Base-by-base conservation (phyloP, 805 yeast species). In the Candida verbasci region DNA sequence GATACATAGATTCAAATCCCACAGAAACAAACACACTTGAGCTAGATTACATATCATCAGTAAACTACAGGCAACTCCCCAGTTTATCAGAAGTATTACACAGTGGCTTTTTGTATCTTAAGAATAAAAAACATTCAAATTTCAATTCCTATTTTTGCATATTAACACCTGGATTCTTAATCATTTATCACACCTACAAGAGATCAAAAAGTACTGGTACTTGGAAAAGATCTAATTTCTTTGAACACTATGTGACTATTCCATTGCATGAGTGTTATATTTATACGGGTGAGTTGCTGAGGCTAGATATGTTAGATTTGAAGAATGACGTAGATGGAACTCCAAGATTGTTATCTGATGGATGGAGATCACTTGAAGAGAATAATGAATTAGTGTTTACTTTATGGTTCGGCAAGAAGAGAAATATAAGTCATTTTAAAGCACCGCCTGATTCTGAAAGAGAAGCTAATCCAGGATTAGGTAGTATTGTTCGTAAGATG, bases 361-460 rank as follows among this genome's bases (percentile, higher is more conserved):
- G 96, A 0, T 83, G 94, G 87, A 74, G 70, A 44, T 82, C 94
- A 2, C 66, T 77, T 7, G 97, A 91, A 49, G 84, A 80, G 32
- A 93, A 86, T 45, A 47, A 69, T n/a, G 60, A 76, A 18, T 65
- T 95, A 34, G 78, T 93, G 44, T 88, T 91, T 49, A 85, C 93
- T 0, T 47, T 91, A 2, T 88, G 96, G 96, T 76, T 80, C 57
- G 91, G 88, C 0, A 70, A 71, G 6, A 83, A 80, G 46, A 60
- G 80, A 38, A 58, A 68, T 3, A 59, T 76, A 39, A 50, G 68
- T 20, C 46, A 48, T 12, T 33, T 35, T 17, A 47, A 44, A 18
- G 26, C 14, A 15, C 27, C 11, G n/a, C 27, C 11, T n/a, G 30
- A 37, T 14, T 26, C 35, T 6, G 41, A 31, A 15, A 44, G 43